A percentile compares a stretch with the other conserved stretches of the same genome.
Evolutionary conservation across 1,139 yeast genomes (phyloP).

Genomic region (Debaryomyces nepalensis): DNA sequence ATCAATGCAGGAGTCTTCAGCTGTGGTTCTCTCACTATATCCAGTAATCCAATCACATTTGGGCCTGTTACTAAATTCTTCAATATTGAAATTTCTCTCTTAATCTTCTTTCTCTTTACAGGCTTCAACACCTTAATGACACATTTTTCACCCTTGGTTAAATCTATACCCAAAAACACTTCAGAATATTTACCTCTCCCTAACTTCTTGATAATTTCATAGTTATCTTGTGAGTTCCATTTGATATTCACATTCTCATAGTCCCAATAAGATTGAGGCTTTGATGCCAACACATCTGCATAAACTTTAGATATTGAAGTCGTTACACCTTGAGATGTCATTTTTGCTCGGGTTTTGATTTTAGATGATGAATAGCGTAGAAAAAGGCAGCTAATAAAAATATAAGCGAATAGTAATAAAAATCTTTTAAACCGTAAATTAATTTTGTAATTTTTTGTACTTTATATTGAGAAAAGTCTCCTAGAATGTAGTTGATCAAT

Average conservation of each 20-base stretch:
- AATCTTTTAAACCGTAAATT: neutral
- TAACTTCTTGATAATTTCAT: conserved; percentile 49
- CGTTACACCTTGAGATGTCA: conserved; percentile 23
- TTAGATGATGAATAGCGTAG: conserved; percentile 8
- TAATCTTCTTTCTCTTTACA: conserved; percentile 93
- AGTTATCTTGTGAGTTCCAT: conserved; percentile 54
- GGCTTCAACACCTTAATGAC: conserved; percentile 97
- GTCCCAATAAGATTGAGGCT: conserved; percentile 54
- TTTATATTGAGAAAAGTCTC: neutral
- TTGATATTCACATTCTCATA: conserved; percentile 49
- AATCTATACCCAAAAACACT: conserved; percentile 47
- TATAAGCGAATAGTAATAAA: conserved; percentile 6
- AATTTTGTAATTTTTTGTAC: conserved; percentile 9
- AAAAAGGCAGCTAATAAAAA: conserved; percentile 8
- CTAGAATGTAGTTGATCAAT: conserved; percentile 3
- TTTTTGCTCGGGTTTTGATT: conserved; percentile 2
- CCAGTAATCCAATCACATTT: conserved; percentile 78
- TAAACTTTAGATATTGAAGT: conserved; percentile 47
- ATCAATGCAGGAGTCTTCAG: conserved; percentile 93
- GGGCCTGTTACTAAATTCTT: conserved; percentile 89
- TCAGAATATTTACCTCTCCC: conserved; percentile 57
- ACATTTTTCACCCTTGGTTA: conserved; percentile 46
- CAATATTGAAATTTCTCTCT: conserved; percentile 90
- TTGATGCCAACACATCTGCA: conserved; percentile 47
- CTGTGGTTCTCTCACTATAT: conserved; percentile 87